Evolutionary conservation across 106 monocot species (phyloP), one percentile per base, ranked within the genome.

Genomic region (Phalaenopsis equestris): DNA sequence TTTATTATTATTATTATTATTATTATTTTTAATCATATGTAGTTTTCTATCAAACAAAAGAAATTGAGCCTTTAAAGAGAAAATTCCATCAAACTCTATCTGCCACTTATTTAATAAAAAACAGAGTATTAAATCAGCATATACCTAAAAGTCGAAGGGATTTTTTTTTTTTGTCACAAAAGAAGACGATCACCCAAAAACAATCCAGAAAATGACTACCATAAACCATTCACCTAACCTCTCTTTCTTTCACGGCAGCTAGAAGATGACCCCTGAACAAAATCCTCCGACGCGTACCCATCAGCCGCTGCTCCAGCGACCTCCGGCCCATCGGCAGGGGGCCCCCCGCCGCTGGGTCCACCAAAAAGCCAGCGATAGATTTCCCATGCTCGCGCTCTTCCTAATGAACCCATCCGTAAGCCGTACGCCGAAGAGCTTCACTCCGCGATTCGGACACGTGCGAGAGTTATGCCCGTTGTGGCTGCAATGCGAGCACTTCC

Each of bases 201-300:
- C 19, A 76, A 0, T 30, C 3, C 43, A 74, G 76, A 12, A 16
- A 42, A 24, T 2, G 42, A 75, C 8, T 11, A 37, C 36, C 36
- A 70, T 3, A 39, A 38, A 11, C 38, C 39, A 38, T 38, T 39
- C 30, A 49, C n/a, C 76, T 49, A 70, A 96, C 96, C 96, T 87
- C 89, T 93, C 82, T 96, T 96, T 21, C 93, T 86, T 79, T 93
- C 96, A 52, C 93, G 87, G 80, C 82, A 82, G 79, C 83, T 81
- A 30, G 93, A 88, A 21, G 88, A 90, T 3, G 93, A 90, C 7
- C 91, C 91, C 84, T 86, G 90, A 46, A 49, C 90, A 78, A 84
- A 87, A 84, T 96, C 96, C 84, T 96, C 93, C 1, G 96, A 96
- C 39, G 93, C 96, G 73, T 93, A 96, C 16, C 94, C 94, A 19